Conservation (phyloP, 2,329 filamentous ascomycete species). For the Stemphylium lycopersici region DNA sequence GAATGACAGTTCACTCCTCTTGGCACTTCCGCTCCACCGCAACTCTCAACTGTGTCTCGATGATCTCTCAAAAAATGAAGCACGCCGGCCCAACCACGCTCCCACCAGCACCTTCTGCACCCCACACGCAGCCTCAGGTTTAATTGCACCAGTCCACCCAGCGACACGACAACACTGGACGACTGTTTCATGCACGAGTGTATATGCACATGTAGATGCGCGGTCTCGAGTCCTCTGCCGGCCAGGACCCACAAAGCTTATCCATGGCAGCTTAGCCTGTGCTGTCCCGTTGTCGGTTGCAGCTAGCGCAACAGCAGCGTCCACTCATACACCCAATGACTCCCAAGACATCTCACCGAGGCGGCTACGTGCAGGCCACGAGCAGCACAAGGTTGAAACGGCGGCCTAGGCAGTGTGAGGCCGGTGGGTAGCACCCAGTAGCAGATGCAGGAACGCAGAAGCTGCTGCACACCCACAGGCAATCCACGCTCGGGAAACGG, state of each 20-base stretch:
- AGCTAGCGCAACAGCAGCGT: slow-evolving; percentile 11
- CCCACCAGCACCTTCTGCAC: slow-evolving; percentile 1
- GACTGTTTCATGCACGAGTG: slow-evolving; percentile 19
- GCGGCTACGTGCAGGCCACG: slow-evolving; percentile 43
- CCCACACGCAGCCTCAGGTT: slow-evolving; percentile 5
- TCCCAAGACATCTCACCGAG: slow-evolving; percentile 33
- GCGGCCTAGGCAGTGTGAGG: slow-evolving; percentile 21
- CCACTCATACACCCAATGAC: slow-evolving; percentile 30
- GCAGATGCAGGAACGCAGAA: slow-evolving; percentile 42
- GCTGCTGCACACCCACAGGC: slow-evolving; percentile 7
- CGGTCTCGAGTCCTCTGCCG: slow-evolving; percentile 19
- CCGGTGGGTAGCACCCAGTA: slow-evolving; percentile 36
- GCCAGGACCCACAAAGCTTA: slow-evolving; percentile 27
- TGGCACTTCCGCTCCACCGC: slow-evolving; percentile 13
- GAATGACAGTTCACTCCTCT: slow-evolving; percentile 15
- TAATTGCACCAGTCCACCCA: slow-evolving; percentile 12
- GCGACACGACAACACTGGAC: slow-evolving; percentile 16
- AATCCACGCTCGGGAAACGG: slow-evolving; percentile 12
- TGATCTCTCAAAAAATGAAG: slow-evolving; percentile 6
- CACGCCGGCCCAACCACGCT: slow-evolving; percentile 20
- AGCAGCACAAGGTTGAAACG: slow-evolving; percentile 35
- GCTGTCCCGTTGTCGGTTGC: slow-evolving; percentile 23
- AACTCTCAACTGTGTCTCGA: slow-evolving; percentile 6
- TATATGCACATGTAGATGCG: slow-evolving; percentile 23
- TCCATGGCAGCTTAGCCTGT: slow-evolving; percentile 21